phyloP scores from a whole-genome alignment of 169 alveolate genomes.

The Eimeria acervulina region DNA sequence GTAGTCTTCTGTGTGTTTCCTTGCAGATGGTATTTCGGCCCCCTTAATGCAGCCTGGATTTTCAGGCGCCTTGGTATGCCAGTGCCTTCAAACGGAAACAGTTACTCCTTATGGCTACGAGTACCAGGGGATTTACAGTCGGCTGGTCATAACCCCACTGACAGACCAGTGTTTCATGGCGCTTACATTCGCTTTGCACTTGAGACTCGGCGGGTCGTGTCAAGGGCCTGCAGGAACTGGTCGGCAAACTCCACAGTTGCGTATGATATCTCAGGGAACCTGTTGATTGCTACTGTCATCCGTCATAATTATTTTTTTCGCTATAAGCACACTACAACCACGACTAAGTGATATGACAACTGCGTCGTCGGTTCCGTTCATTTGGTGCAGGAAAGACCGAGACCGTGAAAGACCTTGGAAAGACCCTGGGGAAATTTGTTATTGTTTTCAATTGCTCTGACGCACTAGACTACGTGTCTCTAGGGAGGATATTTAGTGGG shows the following conservation, averaged over 20 bases:
- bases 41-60: slow-evolving; percentile 68
- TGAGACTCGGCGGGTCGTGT: slow-evolving; percentile 98
- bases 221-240: slow-evolving; percentile 99
- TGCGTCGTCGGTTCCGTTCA: not conserved
- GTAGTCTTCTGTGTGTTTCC: not conserved
- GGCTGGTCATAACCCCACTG: slow-evolving; percentile 98
- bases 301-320: not conserved
- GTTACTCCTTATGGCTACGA: slow-evolving; percentile 97
- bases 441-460: slow-evolving; percentile 98
- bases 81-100: slow-evolving; percentile 96
- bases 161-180: slow-evolving; percentile 98
- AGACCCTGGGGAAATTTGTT: slow-evolving; percentile 97
- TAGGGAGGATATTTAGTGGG: slow-evolving; percentile 98
- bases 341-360: not conserved
- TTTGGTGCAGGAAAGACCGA: slow-evolving; percentile 94
- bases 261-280: not conserved
- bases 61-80: slow-evolving; percentile 88
- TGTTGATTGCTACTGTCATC: not conserved
- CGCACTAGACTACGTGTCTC: slow-evolving; percentile 95
- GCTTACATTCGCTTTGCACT: slow-evolving; percentile 95
- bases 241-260: not conserved
- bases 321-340: not conserved
- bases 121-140: slow-evolving; percentile 98
- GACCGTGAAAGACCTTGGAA: slow-evolving; percentile 97
- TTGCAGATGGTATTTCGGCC: slow-evolving; percentile 23